phyloP scores from a whole-genome alignment of 352 stramenopile genomes.

The Phytophthora ramorum region DNA sequence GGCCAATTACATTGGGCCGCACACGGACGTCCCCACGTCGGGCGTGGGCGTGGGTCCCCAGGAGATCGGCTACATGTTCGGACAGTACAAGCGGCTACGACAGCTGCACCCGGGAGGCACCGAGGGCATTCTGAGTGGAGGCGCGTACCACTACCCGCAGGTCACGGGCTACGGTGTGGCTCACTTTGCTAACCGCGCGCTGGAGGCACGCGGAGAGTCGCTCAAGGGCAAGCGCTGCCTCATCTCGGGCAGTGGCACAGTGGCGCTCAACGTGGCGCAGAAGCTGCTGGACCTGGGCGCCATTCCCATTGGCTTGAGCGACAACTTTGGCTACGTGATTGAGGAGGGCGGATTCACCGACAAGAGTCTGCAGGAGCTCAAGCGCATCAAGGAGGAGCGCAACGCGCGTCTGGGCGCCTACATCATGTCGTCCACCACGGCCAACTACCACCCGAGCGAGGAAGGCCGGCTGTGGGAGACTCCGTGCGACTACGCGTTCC shows the following conservation, averaged over 20 bases:
- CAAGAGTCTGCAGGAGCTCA: conserved; percentile 77
- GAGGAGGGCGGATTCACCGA: conserved; percentile 91
- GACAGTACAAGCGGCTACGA: conserved; percentile 97
- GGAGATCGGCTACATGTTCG: conserved; percentile 98
- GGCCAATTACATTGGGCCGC: conserved; percentile 97
- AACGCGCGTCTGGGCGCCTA: conserved; percentile 84
- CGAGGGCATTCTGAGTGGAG: conserved; percentile 91
- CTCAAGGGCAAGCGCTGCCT: conserved; percentile 97
- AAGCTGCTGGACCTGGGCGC: conserved; percentile 97
- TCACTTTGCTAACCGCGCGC: conserved; percentile 95
- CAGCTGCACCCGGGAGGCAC: conserved; percentile 83
- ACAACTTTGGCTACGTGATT: conserved; percentile 96
- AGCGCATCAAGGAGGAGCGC: conserved; percentile 85
- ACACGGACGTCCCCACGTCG: conserved; percentile 95
- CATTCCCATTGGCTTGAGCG: conserved; percentile 96
- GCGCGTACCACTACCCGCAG: conserved; percentile 90
- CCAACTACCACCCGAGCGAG: conserved; percentile 85
- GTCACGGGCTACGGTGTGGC: conserved; percentile 94
- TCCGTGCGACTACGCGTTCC: conserved; percentile 96
- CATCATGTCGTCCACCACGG: conserved; percentile 90
- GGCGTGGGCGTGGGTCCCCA: conserved; percentile 94
- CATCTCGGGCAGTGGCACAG: conserved; percentile 95
- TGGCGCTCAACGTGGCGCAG: conserved; percentile 93
- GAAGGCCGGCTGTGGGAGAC: conserved; percentile 88
- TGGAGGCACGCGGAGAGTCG: conserved; percentile 92